phyloP scores from a whole-genome alignment of 2,329 filamentous ascomycete species.

The Cadophora luteo-olivacea region DNA sequence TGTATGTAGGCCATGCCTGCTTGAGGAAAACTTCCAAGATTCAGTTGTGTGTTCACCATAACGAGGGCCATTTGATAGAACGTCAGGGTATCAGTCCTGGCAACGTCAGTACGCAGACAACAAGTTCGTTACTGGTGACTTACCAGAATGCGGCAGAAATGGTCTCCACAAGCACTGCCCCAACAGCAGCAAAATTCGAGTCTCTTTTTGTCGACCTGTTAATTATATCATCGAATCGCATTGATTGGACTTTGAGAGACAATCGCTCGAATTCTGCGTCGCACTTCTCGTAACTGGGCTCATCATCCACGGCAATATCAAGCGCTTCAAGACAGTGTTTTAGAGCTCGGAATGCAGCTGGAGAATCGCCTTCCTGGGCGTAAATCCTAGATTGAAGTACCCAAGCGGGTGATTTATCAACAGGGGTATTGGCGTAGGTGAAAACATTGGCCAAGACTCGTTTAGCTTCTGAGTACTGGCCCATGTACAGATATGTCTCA shows the following conservation, averaged over 20 bases:
- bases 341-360: conserved; percentile 71
- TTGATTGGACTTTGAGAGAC: conserved; percentile 63
- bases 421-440: conserved; percentile 69
- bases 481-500: conserved; percentile 83
- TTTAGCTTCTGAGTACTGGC: conserved; percentile 71
- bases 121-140: neutral
- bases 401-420: conserved; percentile 85
- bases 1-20: conserved; percentile 73
- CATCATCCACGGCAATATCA: conserved; percentile 68
- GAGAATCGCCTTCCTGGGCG: conserved; percentile 74
- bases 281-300: conserved; percentile 76
- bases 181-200: conserved; percentile 65
- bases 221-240: conserved; percentile 57
- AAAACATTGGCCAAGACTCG: conserved; percentile 75
- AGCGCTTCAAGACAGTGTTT: conserved; percentile 75
- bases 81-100: conserved; percentile 63
- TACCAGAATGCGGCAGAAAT: conserved; percentile 74
- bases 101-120: neutral
- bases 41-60: conserved; percentile 70
- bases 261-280: conserved; percentile 75
- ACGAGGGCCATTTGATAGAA: conserved; percentile 75
- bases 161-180: conserved; percentile 74
- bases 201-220: conserved; percentile 54
- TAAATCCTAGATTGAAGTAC: conserved; percentile 83
- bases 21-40: conserved; percentile 70